Percentiles rank a stretch among this genome's conserved stretches.
These are phyloP conservation scores for Rachicladosporium sp. DNA, from an alignment of 2,329 filamentous ascomycete species.

Conservation along the genomic window DNA sequence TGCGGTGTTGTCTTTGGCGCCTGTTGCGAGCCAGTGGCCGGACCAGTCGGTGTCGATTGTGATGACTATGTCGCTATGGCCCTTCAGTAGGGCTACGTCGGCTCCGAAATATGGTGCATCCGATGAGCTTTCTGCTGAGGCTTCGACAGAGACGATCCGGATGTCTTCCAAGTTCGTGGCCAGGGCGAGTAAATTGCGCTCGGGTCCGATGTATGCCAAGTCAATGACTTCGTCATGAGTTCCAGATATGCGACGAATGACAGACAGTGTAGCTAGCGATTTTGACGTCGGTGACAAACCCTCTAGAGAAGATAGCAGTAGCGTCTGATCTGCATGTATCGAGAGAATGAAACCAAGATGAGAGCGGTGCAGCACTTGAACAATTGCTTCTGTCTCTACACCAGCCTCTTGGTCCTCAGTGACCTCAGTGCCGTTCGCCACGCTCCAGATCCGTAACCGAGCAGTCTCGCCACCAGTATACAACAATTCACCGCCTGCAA, in stretches of 20 bases:
- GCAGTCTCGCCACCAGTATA: conserved; percentile 81
- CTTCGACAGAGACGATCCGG: conserved; percentile 57
- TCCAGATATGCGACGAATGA: conserved; percentile 73
- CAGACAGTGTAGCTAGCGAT: conserved; percentile 32
- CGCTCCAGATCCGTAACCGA: conserved; percentile 71
- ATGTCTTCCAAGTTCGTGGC: conserved; percentile 94
- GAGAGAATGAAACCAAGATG: conserved; percentile 61
- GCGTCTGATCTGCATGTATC: conserved; percentile 78
- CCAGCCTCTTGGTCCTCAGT: conserved; percentile 58
- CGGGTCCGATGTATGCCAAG: conserved; percentile 69
- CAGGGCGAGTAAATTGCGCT: conserved; percentile 71
- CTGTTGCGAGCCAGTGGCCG: conserved; percentile 89
- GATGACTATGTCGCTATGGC: conserved; percentile 92
- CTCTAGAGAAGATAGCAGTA: conserved; percentile 57
- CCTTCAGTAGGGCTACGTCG: conserved; percentile 73
- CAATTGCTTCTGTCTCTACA: conserved; percentile 53
- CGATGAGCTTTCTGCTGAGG: conserved; percentile 7
- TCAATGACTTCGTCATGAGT: conserved; percentile 98
- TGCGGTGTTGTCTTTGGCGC: conserved; percentile 92
- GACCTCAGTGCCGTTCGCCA: conserved; percentile 63
- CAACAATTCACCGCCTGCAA: conserved; percentile 56
- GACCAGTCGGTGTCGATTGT: conserved; percentile 93
- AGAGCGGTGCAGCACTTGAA: conserved; percentile 56
- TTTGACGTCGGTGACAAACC: conserved; percentile 22
- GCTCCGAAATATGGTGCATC: conserved; percentile 62